Evolutionary conservation across 192 early-diverging fungal species (phyloP).

Genomic region (Radiomyces spectabilis): DNA sequence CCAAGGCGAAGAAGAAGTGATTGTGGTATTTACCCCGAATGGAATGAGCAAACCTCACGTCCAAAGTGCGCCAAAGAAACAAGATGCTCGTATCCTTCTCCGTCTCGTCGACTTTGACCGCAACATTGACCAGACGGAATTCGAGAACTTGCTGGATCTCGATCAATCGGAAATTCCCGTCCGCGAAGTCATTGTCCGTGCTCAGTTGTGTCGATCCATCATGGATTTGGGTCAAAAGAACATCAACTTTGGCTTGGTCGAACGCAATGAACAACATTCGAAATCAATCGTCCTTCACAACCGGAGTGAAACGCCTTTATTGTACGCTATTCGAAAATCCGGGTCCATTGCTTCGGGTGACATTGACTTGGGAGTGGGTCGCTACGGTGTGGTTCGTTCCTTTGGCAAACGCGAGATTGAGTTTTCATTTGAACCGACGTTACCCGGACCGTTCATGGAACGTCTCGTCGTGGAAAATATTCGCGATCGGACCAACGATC

Average conservation of each 20-base stretch:
- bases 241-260: slow-evolving; percentile 93
- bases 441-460: slow-evolving; percentile 85
- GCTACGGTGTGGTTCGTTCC: slow-evolving; percentile 82
- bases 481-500: slow-evolving; percentile 74
- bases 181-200: slow-evolving; percentile 85
- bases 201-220: slow-evolving; percentile 72
- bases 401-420: slow-evolving; percentile 89
- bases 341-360: slow-evolving; percentile 93
- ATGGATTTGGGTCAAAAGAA: slow-evolving; percentile 95
- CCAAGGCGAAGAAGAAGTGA: slow-evolving; percentile 54
- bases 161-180: slow-evolving; percentile 63
- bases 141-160: slow-evolving; percentile 58
- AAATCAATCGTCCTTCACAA: slow-evolving; percentile 89
- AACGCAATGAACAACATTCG: slow-evolving; percentile 76
- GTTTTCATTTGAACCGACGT: slow-evolving; percentile 86
- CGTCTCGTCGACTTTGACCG: slow-evolving; percentile 81
- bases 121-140: slow-evolving; percentile 74
- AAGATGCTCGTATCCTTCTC: slow-evolving; percentile 79
- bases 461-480: slow-evolving; percentile 84
- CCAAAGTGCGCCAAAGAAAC: slow-evolving; percentile 68
- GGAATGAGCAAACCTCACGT: slow-evolving; percentile 48
- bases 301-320: slow-evolving; percentile 78
- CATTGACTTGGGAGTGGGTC: slow-evolving; percentile 68
- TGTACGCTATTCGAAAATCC: slow-evolving; percentile 90
- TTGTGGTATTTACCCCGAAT: slow-evolving; percentile 68